A percentile compares a stretch with the other conserved stretches of the same genome.
Conservation (phyloP, 805 yeast genomes). For the Starmerella potacharoeniae region DNA sequence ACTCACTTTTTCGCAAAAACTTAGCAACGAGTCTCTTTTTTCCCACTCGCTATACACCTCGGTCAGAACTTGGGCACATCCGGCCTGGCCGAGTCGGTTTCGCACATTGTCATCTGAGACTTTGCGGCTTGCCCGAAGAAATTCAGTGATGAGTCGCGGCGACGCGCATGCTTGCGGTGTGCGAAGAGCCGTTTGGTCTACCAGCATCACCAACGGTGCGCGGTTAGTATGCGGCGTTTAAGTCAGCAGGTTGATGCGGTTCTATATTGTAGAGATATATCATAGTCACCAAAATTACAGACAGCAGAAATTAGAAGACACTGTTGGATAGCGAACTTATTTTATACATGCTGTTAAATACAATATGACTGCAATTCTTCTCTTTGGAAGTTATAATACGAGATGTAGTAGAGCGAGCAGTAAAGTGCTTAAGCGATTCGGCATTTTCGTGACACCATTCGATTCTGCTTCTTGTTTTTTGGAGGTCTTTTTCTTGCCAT, state of each 20-base stretch:
- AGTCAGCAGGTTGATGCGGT: not conserved
- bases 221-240: not conserved
- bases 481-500: too few species aligned
- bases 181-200: constrained; percentile 1
- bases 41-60: constrained; percentile 19
- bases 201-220: not conserved
- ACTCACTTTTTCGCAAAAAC: constrained; percentile 14
- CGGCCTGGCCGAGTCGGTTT: constrained; percentile 23
- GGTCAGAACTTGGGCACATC: constrained; percentile 16
- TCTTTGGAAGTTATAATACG: too few species aligned
- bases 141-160: constrained; percentile 22
- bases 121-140: constrained; percentile 25
- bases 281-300: too few species aligned
- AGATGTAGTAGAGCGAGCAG: too few species aligned
- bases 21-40: constrained; percentile 16
- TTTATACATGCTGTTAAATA: too few species aligned
- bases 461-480: too few species aligned
- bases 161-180: constrained; percentile 20
- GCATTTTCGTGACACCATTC: too few species aligned
- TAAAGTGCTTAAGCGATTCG: too few species aligned
- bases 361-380: too few species aligned
- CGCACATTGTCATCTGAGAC: constrained; percentile 26
- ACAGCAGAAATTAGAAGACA: too few species aligned
- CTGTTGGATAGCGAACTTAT: too few species aligned
- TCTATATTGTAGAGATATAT: too few species aligned